phyloP scores from a whole-genome alignment of 768 basidiomycete species.

The Cystofilobasidium ferigula region DNA sequence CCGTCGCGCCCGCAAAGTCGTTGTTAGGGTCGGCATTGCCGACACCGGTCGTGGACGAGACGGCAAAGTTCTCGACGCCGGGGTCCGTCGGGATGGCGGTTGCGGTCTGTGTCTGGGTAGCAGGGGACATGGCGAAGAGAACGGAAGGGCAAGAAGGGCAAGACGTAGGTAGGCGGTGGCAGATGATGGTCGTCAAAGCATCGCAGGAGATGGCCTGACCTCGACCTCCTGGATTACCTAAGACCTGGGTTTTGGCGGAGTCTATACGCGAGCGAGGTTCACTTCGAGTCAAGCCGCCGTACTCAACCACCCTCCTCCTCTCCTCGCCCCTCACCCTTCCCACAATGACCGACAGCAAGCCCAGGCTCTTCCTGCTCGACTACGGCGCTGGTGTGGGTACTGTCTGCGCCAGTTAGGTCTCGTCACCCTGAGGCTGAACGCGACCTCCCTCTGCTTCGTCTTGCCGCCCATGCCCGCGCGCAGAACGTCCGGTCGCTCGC shows the following conservation, averaged over 20 bases:
- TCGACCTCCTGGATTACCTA: too few species aligned
- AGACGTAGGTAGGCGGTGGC: too few species aligned
- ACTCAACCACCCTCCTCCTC: too few species aligned
- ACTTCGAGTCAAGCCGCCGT: too few species aligned
- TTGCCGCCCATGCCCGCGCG: neutral
- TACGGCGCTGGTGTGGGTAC: slow-evolving; percentile 68
- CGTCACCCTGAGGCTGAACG: neutral
- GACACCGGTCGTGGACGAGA: neutral
- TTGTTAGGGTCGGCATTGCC: slow-evolving; percentile 9
- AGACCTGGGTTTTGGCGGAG: too few species aligned
- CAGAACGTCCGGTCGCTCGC: slow-evolving; percentile 73
- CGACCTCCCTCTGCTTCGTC: neutral
- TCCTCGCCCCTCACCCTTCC: too few species aligned
- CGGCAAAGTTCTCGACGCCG: neutral
- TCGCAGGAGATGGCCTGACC: too few species aligned
- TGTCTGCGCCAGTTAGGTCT: neutral
- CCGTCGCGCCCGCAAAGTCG: slow-evolving; percentile 18
- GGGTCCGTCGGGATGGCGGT: neutral
- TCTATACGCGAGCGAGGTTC: too few species aligned
- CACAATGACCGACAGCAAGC: slow-evolving; percentile 4
- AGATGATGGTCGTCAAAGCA: too few species aligned
- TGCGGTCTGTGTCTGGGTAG: neutral
- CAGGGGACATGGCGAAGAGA: neutral
- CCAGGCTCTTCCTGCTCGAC: slow-evolving; percentile 73
- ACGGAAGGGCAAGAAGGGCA: too few species aligned